Base-by-base conservation (phyloP, 148 eudicot species). In the Diospyros lotus region DNA sequence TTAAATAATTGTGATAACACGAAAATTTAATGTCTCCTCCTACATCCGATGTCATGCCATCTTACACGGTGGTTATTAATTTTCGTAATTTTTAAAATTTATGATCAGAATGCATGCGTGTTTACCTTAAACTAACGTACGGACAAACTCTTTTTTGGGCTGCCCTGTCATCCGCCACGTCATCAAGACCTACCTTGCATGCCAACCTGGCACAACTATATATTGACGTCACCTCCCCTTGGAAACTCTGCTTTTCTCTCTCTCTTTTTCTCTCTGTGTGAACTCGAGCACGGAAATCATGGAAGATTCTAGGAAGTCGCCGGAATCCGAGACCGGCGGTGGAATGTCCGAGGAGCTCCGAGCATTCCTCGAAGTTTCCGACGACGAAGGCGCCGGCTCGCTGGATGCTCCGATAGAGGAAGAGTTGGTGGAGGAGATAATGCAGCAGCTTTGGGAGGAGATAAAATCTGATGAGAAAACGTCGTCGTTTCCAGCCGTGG, bases 401-500 rank as follows among this genome's bases (percentile, higher is more conserved):
- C 69, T 62, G 46, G 56, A 75, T 3, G 65, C 17, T 42, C 71
- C 61, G 15, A 55, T 75, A 44, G 46, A 75, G n/a, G 78, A 75
- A 58, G 78, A 75, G 56, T 66, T 75, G 71, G 78, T 75, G 43
- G 72, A 66, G 44, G 58, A 75, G 72, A 64, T 75, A 46, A 75
- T 75, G 78, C 71, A 58, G 14, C 61, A 75, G 78, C 65, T 75
- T 1, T 43, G 64, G 72, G 66, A 66, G 65, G 78, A 75, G 72
- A 75, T 75, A 2, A 48, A 48, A 50, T 74, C 14, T 0, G 9
- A 39, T 5, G 3, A 28, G 4, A 2, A 28, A 9, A 10, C 51
- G 40, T 4, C 77, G 17, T 39, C 72, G 51, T 45, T 56, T 2
- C 1, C 18, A 9, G 44, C 12, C 2, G 68, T 17, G 8, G 72